Evolutionary conservation across 306 rosid genomes (phyloP).

Genomic region (Carpinus viminea): DNA sequence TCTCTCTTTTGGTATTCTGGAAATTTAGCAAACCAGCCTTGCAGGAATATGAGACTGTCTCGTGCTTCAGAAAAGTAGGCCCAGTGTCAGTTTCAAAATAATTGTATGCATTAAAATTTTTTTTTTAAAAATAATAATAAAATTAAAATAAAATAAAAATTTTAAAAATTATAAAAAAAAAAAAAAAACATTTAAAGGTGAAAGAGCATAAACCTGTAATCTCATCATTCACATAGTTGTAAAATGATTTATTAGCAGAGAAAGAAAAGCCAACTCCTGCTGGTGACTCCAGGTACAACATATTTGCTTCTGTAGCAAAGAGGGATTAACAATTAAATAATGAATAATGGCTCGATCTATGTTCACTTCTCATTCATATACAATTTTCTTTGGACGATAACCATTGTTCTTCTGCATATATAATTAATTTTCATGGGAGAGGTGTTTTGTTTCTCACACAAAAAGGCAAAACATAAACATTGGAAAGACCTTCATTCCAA

Average conservation of each 20-base stretch:
- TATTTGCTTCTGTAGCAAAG: slow-evolving; percentile 37
- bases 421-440: too few relatives aligned
- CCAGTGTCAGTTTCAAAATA: not conserved
- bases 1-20: slow-evolving; percentile 35
- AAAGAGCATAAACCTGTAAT: slow-evolving; percentile 35
- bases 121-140: too few relatives aligned
- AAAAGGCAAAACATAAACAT: not conserved
- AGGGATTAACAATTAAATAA: not conserved
- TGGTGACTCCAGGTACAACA: not conserved
- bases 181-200: not conserved
- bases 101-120: not conserved
- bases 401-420: too few relatives aligned
- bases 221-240: slow-evolving; percentile 25
- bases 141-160: too few relatives aligned
- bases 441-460: too few relatives aligned
- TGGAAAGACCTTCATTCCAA: slow-evolving; percentile 43
- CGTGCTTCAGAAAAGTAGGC: slow-evolving; percentile 24
- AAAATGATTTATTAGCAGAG: slow-evolving; percentile 35
- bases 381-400: not conserved
- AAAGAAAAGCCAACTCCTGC: slow-evolving; percentile 54
- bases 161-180: too few relatives aligned
- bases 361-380: not conserved
- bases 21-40: slow-evolving; percentile 42
- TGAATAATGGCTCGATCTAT: not conserved
- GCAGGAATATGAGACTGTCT: slow-evolving; percentile 38